A percentile compares a stretch with the other conserved stretches of the same genome.
Conservation (phyloP, 1,284 basidiomycete genomes). For the Rhizopogon parksii region DNA sequence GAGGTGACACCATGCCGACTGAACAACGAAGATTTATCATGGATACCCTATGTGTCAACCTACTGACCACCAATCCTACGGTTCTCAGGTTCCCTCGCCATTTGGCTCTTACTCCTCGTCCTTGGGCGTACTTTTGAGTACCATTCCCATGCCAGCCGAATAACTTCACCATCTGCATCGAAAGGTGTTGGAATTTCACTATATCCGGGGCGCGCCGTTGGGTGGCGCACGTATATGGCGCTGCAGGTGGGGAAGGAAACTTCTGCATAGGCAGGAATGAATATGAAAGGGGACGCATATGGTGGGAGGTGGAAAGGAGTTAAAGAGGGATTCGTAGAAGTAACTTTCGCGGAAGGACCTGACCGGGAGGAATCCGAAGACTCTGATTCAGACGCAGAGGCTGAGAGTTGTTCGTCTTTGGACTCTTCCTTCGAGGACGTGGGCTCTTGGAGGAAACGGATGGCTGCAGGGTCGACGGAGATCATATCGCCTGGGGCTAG, state of each 20-base stretch:
- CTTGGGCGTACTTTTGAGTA: constrained; percentile 70
- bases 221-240: constrained; percentile 90
- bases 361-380: constrained; percentile 3
- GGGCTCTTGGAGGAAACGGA: constrained; percentile 64
- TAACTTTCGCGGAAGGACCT: neutral
- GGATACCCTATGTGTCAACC: neutral
- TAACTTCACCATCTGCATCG: constrained; percentile 86
- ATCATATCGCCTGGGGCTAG: constrained; percentile 94
- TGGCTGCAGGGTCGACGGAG: constrained; percentile 76
- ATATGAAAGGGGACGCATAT: constrained; percentile 88
- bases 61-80: constrained; percentile 10
- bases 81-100: constrained; percentile 67
- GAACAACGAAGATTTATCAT: neutral
- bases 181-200: constrained; percentile 92
- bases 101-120: constrained; percentile 61
- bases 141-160: constrained; percentile 90
- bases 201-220: constrained; percentile 87
- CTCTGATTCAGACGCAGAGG: constrained; percentile 5
- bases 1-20: neutral
- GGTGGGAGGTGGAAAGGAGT: constrained; percentile 85
- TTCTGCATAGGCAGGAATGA: constrained; percentile 94
- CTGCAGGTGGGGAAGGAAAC: constrained; percentile 89
- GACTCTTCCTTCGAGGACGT: constrained; percentile 17
- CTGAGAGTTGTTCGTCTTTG: constrained; percentile 6
- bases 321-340: constrained; percentile 21